These are phyloP conservation scores for Neoconidiobolus thromboides DNA, from an alignment of 371 early-diverging fungal genomes.

Conservation along the genomic window DNA sequence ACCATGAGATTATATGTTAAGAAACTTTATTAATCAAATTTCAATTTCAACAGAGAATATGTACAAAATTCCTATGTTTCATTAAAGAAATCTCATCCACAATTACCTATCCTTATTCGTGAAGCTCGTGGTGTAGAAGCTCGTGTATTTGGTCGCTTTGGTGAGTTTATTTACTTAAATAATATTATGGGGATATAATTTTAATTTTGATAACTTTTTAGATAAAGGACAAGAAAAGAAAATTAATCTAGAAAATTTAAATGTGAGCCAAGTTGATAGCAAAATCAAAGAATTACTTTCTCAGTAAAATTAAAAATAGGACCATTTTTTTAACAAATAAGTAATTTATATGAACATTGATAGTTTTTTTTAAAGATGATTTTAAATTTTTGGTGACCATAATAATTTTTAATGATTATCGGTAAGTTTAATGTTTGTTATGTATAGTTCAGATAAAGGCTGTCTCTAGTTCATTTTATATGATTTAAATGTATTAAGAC, in stretches of 20 bases:
- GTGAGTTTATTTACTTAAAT: conserved; percentile 21
- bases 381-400: no score
- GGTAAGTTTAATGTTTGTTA: no score
- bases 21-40: neutral
- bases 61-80: conserved; percentile 54
- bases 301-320: neutral
- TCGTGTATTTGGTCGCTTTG: conserved; percentile 76
- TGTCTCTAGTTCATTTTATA: no score
- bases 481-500: no score
- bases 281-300: conserved; percentile 7
- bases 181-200: neutral
- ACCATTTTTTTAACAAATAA: no score
- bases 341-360: no score
- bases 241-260: conserved; percentile 47
- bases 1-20: neutral
- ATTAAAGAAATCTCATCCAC: conserved; percentile 70
- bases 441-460: no score
- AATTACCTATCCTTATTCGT: conserved; percentile 74
- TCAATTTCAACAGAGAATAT: conserved; percentile 42
- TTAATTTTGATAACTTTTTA: conserved; percentile 12
- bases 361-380: no score
- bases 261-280: conserved; percentile 42
- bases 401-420: no score
- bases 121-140: conserved; percentile 76
- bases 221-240: conserved; percentile 73